These are phyloP conservation scores for Hyphopichia pseudoburtonii DNA, from an alignment of 1,139 yeast genomes.

Conservation along the genomic window DNA sequence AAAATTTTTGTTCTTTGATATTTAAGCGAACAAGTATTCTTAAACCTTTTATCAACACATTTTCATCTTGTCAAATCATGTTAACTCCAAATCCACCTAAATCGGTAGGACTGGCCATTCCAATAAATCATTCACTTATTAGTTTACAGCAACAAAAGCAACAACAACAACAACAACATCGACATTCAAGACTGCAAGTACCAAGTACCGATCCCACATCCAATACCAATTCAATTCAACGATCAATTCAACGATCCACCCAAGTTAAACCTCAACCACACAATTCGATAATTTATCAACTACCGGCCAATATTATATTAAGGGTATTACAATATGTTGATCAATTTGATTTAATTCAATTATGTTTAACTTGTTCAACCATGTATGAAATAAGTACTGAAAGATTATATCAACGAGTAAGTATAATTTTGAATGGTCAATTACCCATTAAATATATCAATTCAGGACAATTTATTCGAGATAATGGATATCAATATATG, in stretches of 20 bases:
- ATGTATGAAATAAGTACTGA: constrained; percentile 24
- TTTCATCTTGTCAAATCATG: no score
- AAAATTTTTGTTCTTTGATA: no score
- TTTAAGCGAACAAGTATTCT: no score
- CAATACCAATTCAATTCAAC: no score
- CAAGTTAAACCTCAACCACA: constrained; percentile 10
- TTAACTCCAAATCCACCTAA: background rate
- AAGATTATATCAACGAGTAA: constrained; percentile 31
- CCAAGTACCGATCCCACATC: no score
- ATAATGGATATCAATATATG: constrained; percentile 33
- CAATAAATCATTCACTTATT: background rate
- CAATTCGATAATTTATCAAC: constrained; percentile 8
- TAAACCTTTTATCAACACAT: no score
- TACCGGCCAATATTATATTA: constrained; percentile 14
- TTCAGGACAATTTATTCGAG: constrained; percentile 20
- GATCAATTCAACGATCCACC: background rate
- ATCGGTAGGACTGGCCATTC: background rate
- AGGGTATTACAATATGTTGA: constrained; percentile 23
- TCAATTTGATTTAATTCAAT: constrained; percentile 32
- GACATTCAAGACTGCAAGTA: background rate
- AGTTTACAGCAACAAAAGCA: background rate
- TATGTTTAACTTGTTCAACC: constrained; percentile 24
- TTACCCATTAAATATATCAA: constrained; percentile 25
- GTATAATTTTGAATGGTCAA: constrained; percentile 32
- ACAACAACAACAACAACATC: background rate